A percentile compares a stretch with the other conserved stretches of the same genome.
These are phyloP conservation scores for Pseudogymnoascus sp. DNA, from an alignment of 2,329 filamentous ascomycete species.

Conservation along the genomic window DNA sequence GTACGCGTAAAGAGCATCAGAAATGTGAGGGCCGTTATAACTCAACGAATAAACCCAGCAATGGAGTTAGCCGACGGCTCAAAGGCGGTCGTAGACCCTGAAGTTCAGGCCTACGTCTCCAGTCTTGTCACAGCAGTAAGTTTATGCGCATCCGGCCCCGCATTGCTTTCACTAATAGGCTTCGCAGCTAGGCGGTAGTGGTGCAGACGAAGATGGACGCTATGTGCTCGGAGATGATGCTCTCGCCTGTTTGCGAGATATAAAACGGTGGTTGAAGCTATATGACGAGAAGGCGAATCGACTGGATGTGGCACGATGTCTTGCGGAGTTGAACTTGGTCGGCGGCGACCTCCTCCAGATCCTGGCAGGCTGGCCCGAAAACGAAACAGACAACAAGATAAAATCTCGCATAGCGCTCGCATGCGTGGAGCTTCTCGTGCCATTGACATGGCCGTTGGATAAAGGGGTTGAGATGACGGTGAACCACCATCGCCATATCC, in stretches of 20 bases:
- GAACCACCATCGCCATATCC: slow-evolving; percentile 87
- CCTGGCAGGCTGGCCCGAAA: slow-evolving; percentile 71
- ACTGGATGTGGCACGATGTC: slow-evolving; percentile 87
- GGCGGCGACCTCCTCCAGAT: slow-evolving; percentile 86
- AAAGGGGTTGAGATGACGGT: slow-evolving; percentile 74
- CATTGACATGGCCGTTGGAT: slow-evolving; percentile 89
- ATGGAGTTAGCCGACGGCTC: slow-evolving; percentile 50
- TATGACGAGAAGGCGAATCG: slow-evolving; percentile 91
- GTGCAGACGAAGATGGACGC: slow-evolving; percentile 67
- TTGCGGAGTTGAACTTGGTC: slow-evolving; percentile 87
- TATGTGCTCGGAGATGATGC: slow-evolving; percentile 93
- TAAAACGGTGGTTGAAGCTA: slow-evolving; percentile 90
- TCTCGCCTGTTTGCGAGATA: slow-evolving; percentile 80
- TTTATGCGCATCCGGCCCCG: background rate
- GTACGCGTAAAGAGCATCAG: slow-evolving; percentile 14
- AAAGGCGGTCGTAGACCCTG: slow-evolving; percentile 69
- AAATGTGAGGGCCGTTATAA: background rate
- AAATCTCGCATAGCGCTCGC: slow-evolving; percentile 74
- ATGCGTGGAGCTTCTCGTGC: slow-evolving; percentile 83
- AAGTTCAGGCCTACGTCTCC: slow-evolving; percentile 88
- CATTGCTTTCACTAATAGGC: slow-evolving; percentile 18
- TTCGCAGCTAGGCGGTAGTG: slow-evolving; percentile 74
- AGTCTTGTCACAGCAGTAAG: slow-evolving; percentile 83
- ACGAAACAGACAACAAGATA: slow-evolving; percentile 62
- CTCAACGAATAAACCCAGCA: slow-evolving; percentile 18